A percentile compares a stretch with the other conserved stretches of the same genome.
Conservation (phyloP, 805 yeast species). For the Starmerella floris region DNA sequence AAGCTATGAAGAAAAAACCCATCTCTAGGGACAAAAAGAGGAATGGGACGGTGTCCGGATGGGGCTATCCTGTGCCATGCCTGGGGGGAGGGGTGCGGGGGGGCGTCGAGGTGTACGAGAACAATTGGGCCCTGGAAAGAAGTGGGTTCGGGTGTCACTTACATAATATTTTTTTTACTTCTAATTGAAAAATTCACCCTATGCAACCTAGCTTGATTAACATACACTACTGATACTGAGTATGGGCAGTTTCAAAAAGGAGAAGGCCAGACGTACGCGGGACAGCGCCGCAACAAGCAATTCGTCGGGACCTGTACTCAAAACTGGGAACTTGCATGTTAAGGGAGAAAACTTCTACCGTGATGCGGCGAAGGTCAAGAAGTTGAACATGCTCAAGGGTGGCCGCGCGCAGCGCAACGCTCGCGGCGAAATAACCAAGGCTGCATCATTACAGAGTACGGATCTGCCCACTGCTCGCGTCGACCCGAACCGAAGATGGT, state of each 20-base stretch:
- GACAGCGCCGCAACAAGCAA: conserved; percentile 44
- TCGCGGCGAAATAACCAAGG: conserved; percentile 71
- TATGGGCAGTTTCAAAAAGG: conserved; percentile 93
- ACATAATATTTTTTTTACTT: no score
- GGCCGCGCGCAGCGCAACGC: conserved; percentile 82
- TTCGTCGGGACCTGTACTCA: conserved; percentile 21
- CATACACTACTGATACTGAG: no score
- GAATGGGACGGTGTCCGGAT: no score
- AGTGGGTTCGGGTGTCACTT: no score
- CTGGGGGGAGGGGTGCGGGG: no score
- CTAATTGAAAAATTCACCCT: no score
- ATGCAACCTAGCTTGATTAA: no score
- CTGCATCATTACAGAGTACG: conserved; percentile 77
- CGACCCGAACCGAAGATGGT: conserved; percentile 95
- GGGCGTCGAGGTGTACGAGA: no score
- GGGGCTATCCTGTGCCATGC: no score
- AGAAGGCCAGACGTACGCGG: conserved; percentile 71
- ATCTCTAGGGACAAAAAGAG: no score
- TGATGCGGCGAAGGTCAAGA: conserved; percentile 85
- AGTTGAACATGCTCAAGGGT: conserved; percentile 80
- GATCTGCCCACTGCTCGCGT: conserved; percentile 85
- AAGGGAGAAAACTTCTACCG: conserved; percentile 92
- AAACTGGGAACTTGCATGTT: conserved; percentile 83
- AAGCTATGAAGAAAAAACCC: no score
- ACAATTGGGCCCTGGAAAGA: no score